A percentile compares a stretch with the other conserved stretches of the same genome.
Conservation (phyloP, 345 rosid species). For the Litchi chinensis region DNA sequence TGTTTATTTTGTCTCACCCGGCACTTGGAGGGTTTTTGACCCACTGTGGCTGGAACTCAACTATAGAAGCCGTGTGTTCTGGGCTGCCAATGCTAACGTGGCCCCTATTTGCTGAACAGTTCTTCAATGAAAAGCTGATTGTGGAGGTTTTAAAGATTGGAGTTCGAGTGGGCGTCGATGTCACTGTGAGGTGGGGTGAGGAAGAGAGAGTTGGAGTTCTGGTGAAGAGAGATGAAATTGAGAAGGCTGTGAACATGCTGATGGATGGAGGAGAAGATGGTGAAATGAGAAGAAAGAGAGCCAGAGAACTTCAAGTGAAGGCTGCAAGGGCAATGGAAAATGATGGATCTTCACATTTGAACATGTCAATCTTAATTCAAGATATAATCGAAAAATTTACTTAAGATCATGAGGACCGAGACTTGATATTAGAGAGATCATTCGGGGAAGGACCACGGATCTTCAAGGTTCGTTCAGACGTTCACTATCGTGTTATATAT, state of each 20-base stretch:
- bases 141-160: slow-evolving; percentile 67
- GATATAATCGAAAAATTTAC: slow-evolving; percentile 34
- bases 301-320: slow-evolving; percentile 40
- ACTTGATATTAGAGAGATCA: neutral
- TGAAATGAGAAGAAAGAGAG: slow-evolving; percentile 46
- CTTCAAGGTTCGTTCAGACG: neutral
- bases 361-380: slow-evolving; percentile 45
- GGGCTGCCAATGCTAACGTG: slow-evolving; percentile 84
- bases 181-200: slow-evolving; percentile 74
- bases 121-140: slow-evolving; percentile 65
- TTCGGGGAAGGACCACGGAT: neutral
- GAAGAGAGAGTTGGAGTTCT: slow-evolving; percentile 65
- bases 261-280: slow-evolving; percentile 55
- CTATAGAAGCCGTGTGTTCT: slow-evolving; percentile 56
- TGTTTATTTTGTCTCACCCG: slow-evolving; percentile 64
- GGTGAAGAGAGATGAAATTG: slow-evolving; percentile 52
- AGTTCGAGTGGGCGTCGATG: slow-evolving; percentile 59
- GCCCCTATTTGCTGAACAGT: slow-evolving; percentile 81
- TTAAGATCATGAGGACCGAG: neutral
- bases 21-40: slow-evolving; percentile 73
- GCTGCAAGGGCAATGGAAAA: slow-evolving; percentile 50
- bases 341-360: slow-evolving; percentile 60
- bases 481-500: too few relatives aligned
- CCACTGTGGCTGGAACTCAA: slow-evolving; percentile 93
- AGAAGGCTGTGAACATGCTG: slow-evolving; percentile 44